These are phyloP conservation scores for Globisporangium rhizosaccharum DNA, from an alignment of 352 stramenopile species.

Conservation along the genomic window DNA sequence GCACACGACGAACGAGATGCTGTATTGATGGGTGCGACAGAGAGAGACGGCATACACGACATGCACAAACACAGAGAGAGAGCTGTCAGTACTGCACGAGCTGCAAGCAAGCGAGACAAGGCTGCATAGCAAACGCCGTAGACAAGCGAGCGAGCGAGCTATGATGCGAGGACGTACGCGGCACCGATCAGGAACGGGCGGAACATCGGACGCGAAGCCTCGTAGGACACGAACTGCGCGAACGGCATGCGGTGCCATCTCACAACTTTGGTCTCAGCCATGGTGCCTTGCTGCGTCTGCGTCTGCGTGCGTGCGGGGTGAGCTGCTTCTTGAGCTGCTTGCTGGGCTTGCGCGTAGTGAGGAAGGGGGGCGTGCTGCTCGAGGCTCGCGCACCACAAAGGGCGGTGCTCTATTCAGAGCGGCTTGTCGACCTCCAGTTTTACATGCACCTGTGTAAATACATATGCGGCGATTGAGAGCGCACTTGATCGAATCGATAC, in stretches of 20 bases:
- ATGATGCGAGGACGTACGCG: constrained; percentile 31
- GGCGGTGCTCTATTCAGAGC: too few species aligned
- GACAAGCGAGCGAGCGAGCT: background rate
- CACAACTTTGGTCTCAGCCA: constrained; percentile 62
- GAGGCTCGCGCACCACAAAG: too few species aligned
- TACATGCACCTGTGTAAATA: too few species aligned
- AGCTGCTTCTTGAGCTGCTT: too few species aligned
- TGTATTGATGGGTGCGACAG: constrained; percentile 8
- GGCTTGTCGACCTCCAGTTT: too few species aligned
- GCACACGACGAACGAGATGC: constrained; percentile 75
- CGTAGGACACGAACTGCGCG: constrained; percentile 69
- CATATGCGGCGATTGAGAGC: too few species aligned
- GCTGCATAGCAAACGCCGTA: background rate
- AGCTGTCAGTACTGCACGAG: background rate
- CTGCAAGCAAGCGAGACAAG: background rate
- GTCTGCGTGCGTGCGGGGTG: background rate
- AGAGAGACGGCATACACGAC: too few species aligned
- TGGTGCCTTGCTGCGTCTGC: constrained; percentile 18
- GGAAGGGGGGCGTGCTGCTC: background rate
- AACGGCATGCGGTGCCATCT: constrained; percentile 83
- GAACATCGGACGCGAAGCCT: constrained; percentile 77
- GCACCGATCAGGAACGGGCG: constrained; percentile 78
- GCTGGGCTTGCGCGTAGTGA: background rate
- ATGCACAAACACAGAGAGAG: background rate
- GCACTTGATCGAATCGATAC: too few species aligned